Evolutionary conservation across 2,329 filamentous ascomycete genomes (phyloP), one percentile per base, ranked within the genome.

Genomic region (Diplodia seriata): DNA sequence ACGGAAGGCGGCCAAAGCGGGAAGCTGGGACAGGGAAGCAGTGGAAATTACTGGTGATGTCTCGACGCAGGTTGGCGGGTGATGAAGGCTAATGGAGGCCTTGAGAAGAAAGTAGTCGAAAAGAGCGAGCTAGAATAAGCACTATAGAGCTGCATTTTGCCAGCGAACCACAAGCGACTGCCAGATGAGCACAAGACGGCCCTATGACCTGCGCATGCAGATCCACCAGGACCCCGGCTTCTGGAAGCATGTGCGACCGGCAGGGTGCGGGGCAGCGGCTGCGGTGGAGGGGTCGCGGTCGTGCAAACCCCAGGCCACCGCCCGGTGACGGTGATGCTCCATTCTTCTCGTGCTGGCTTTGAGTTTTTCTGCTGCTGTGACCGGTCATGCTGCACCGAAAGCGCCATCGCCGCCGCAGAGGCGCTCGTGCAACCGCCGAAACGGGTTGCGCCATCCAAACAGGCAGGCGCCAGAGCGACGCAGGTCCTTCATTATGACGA

Each of bases 41-140:
- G 70, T 38, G 55, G 71, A 61, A 69, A 74, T 64, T 78, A 78
- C 67, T 79, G 77, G 77, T 79, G 69, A 73, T 20, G 43, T 40
- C 33, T 57, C 43, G 67, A 51, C 23, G 64, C 54, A 23, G 43
- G 64, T 29, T 4, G 51, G 33, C 40, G 40, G 63, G 43, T 31
- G 38, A 26, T 53, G 49, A 40, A 53, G 47, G 36, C 18, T 20
- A 20, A n/a, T 47, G 8, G n/a, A 11, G n/a, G 26, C n/a, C 23
- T 65, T 53, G 26, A 69, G 68, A 68, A 59, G 67, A 62, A 15
- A 23, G 29, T 23, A 18, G 57, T 50, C 57, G 26, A 62, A 59
- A 59, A 23, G 36, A 64, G 69, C 69, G 66, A 53, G 64, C 47
- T 55, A 49, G 55, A 57, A 68, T 68, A 53, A 53, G 51, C 62